Evolutionary conservation across 129 eudicot species (phyloP).

Genomic region (Pittosporum tobira): DNA sequence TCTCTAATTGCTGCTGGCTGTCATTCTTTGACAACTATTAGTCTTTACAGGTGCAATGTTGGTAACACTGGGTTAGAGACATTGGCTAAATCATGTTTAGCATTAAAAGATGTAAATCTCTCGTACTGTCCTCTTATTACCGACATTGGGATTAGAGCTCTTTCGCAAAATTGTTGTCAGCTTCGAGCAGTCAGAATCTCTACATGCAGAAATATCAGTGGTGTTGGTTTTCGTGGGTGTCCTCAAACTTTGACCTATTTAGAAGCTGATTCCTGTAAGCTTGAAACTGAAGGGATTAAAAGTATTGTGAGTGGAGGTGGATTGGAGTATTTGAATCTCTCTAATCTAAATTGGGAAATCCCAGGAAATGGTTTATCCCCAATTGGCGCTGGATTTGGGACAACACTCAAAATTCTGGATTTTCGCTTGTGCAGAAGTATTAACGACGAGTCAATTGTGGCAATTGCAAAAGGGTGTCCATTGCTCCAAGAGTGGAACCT

Average conservation of each 20-base stretch:
- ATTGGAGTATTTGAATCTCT: conserved; percentile 58
- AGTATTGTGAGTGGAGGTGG: conserved; percentile 74
- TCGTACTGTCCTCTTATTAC: conserved; percentile 49
- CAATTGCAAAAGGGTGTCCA: conserved; percentile 68
- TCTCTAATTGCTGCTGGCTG: conserved; percentile 54
- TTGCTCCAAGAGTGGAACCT: conserved; percentile 74
- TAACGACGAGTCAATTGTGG: conserved; percentile 33
- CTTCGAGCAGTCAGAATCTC: conserved; percentile 52
- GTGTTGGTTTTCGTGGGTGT: conserved; percentile 71
- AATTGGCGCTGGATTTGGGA: conserved; percentile 40
- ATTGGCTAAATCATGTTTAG: conserved; percentile 51
- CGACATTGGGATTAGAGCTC: conserved; percentile 43
- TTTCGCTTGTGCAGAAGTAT: conserved; percentile 49
- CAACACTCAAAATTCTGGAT: conserved; percentile 41
- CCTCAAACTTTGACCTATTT: conserved; percentile 41
- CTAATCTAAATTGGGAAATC: conserved; percentile 43
- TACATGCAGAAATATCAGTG: conserved; percentile 38
- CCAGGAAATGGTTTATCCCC: conserved; percentile 50
- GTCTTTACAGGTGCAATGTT: conserved; percentile 68
- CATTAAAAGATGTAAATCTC: conserved; percentile 54
- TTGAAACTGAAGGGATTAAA: conserved; percentile 57
- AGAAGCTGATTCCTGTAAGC: conserved; percentile 76
- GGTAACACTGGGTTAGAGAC: conserved; percentile 47
- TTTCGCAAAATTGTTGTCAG: conserved; percentile 39
- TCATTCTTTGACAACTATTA: conserved; percentile 33